Percentiles rank a stretch among this genome's conserved stretches.
phyloP scores from a whole-genome alignment of 2,329 filamentous ascomycete species.

The Thielaviopsis euricoi region DNA sequence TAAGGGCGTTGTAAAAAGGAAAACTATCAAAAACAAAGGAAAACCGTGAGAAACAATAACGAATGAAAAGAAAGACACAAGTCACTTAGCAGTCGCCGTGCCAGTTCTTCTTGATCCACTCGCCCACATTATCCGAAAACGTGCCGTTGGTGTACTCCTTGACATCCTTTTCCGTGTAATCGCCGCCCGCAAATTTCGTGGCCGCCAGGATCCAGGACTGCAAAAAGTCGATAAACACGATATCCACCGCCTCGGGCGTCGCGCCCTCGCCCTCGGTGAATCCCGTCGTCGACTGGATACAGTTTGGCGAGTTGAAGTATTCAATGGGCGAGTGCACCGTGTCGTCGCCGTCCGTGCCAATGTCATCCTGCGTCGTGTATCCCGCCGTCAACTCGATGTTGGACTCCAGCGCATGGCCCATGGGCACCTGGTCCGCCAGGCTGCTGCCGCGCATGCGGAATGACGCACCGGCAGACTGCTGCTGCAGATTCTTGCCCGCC shows the following conservation, averaged over 20 bases:
- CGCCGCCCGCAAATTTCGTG: conserved; percentile 41
- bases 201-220: conserved; percentile 66
- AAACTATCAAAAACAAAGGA: too few species aligned
- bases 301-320: conserved; percentile 70
- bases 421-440: not conserved
- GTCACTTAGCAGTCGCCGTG: conserved; percentile 25
- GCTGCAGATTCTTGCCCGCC: conserved; percentile 14
- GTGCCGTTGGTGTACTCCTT: conserved; percentile 34
- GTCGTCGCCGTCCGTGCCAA: conserved; percentile 74
- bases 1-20: not conserved
- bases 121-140: conserved; percentile 37
- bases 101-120: conserved; percentile 47
- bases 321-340: conserved; percentile 61
- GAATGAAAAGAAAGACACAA: too few species aligned
- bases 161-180: conserved; percentile 32
- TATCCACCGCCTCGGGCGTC: conserved; percentile 58
- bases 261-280: conserved; percentile 34
- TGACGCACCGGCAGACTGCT: not conserved
- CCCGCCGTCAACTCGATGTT: conserved; percentile 40
- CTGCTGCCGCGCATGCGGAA: conserved; percentile 11
- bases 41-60: too few species aligned
- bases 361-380: conserved; percentile 81
- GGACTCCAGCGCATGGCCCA: conserved; percentile 7
- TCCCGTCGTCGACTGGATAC: conserved; percentile 51
- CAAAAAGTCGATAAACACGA: conserved; percentile 87